phyloP scores from a whole-genome alignment of 352 stramenopile genomes.

The Peronospora farinosa region DNA sequence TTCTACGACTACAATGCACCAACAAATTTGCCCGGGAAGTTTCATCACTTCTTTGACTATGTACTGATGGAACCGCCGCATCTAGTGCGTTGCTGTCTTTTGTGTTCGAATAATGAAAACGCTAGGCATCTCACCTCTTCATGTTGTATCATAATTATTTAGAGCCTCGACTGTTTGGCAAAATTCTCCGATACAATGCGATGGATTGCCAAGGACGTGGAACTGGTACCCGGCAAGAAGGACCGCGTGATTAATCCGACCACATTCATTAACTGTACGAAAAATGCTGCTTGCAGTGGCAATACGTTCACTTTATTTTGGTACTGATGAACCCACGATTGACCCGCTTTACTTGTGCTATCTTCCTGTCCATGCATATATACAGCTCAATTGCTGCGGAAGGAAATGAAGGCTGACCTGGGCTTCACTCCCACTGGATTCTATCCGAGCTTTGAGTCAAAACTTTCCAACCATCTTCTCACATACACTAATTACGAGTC shows the following conservation, averaged over 20 bases:
- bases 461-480: conserved; percentile 46
- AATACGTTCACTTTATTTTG: background rate
- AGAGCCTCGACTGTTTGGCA: conserved; percentile 40
- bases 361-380: background rate
- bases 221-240: conserved; percentile 27
- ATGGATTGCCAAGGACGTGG: conserved; percentile 34
- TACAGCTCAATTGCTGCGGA: conserved; percentile 33
- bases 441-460: conserved; percentile 45
- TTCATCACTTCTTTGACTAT: conserved; percentile 53
- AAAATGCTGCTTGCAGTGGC: background rate
- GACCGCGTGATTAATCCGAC: conserved; percentile 33
- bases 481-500: conserved; percentile 55
- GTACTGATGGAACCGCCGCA: conserved; percentile 46
- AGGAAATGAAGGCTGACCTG: conserved; percentile 39
- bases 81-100: conserved; percentile 21
- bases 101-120: background rate
- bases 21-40: conserved; percentile 32
- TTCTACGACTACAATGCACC: conserved; percentile 53
- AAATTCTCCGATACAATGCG: conserved; percentile 51
- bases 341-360: background rate
- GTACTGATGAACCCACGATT: background rate
- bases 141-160: background rate
- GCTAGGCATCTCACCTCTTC: no score
- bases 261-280: conserved; percentile 45
- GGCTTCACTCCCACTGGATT: conserved; percentile 44